Evolutionary conservation across 2,329 filamentous ascomycete genomes (phyloP).

Genomic region (Talaromyces sp.): DNA sequence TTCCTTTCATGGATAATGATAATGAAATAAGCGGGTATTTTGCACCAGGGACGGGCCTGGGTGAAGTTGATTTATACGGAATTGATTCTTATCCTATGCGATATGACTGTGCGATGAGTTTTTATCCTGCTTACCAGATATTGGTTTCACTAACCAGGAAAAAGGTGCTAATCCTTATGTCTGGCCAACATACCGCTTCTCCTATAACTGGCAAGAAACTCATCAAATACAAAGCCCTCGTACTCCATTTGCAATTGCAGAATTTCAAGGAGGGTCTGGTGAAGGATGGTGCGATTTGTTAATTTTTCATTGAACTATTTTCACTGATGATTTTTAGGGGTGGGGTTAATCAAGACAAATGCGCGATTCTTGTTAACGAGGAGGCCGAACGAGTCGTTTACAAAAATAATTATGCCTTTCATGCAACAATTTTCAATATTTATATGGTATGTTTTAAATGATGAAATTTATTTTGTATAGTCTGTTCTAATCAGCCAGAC

Average conservation of each 20-base stretch:
- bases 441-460: neutral
- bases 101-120: slow-evolving; percentile 16
- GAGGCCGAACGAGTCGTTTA: neutral
- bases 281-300: slow-evolving; percentile 12
- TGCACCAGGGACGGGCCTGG: neutral
- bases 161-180: slow-evolving; percentile 10
- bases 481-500: slow-evolving; percentile 28
- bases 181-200: slow-evolving; percentile 18
- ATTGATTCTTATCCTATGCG: slow-evolving; percentile 17
- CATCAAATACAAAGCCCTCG: slow-evolving; percentile 19
- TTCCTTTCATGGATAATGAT: slow-evolving; percentile 73
- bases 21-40: slow-evolving; percentile 1
- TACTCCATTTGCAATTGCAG: slow-evolving; percentile 20
- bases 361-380: neutral
- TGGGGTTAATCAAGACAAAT: neutral
- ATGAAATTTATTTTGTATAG: neutral
- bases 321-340: slow-evolving; percentile 6
- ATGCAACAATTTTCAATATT: neutral
- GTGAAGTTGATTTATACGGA: slow-evolving; percentile 12
- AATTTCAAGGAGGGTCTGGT: slow-evolving; percentile 20
- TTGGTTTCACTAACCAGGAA: neutral
- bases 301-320: neutral
- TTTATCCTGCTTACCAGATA: no score
- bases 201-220: slow-evolving; percentile 16
- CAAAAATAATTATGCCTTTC: neutral